Base-by-base conservation (phyloP, 129 eudicot species). In the Flaveria robusta region DNA sequence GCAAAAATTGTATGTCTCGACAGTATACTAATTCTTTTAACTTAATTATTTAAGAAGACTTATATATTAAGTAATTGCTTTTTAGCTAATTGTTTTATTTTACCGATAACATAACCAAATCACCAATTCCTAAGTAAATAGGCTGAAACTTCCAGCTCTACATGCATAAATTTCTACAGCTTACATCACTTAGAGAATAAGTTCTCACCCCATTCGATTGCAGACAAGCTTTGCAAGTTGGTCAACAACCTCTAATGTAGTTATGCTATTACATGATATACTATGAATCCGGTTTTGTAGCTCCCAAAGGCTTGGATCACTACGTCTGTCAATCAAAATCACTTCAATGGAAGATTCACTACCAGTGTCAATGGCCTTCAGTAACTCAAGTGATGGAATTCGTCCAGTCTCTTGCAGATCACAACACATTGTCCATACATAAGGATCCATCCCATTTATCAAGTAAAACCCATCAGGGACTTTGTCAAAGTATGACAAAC, bases 391-490 rank as follows among this genome's bases (percentile, higher is more conserved):
- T 58, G 97, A 87, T 60, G 97, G 97, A 69, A 92, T 83, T 11
- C 89, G 83, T 19, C 92, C 97, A 79, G 80, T 89, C 71, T 92
- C 97, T 80, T 85, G 91, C 37, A 85, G 84, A 72, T 92, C 93
- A 52, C 85, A 74, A 83, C 92, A 87, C 74, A 92, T 82, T 65
- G 84, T 78, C 97, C 97, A 92, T 45, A 92, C 89, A 71, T 92
- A 92, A 51, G 97, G 92, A 82, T 92, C 91, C 96, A 92, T 84
- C 74, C 97, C 97, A 59, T 89, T 79, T 26, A 92, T 92, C 80
- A 85, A 76, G 86, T 87, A 92, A 85, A 92, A 92, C 63, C 96
- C 97, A 85, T 92, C 97, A 23, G 96, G 97, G 70, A 92, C 75
- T 83, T 82, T 89, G 85, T 92, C 96, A 76, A 74, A 82, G 79